Conservation (phyloP, 1,284 basidiomycete genomes). For the Sanghuangporus baumii region DNA sequence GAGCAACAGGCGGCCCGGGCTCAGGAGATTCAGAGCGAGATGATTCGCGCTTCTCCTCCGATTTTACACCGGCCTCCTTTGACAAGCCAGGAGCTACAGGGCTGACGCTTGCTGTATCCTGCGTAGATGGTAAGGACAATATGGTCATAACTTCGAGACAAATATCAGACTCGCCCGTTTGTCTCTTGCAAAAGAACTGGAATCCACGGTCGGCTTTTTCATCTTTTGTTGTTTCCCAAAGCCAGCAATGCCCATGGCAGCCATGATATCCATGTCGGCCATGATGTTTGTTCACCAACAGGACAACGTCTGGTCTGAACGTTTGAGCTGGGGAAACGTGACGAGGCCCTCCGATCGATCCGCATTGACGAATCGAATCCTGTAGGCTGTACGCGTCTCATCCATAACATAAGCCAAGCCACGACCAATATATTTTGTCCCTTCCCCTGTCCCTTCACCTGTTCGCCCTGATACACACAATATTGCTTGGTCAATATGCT, state of each 20-base stretch:
- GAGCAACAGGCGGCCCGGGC: constrained; percentile 6
- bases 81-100: neutral
- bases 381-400: neutral
- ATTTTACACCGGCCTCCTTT: neutral
- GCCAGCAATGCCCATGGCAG: constrained; percentile 75
- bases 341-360: neutral
- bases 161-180: constrained; percentile 39
- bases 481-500: constrained; percentile 41
- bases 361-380: neutral
- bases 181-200: constrained; percentile 67
- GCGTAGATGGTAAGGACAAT: neutral
- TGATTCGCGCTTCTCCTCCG: neutral
- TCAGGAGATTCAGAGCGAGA: constrained; percentile 6
- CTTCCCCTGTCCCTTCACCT: neutral
- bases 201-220: constrained; percentile 49
- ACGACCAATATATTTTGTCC: neutral
- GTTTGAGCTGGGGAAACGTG: neutral
- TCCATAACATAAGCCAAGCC: neutral
- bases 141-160: neutral
- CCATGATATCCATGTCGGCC: constrained; percentile 62
- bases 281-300: constrained; percentile 30
- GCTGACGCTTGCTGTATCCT: neutral
- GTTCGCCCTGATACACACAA: neutral
- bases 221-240: constrained; percentile 70
- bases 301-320: neutral